Base-by-base conservation (phyloP, 805 yeast species). In the Metschnikowia drakensbergensis region DNA sequence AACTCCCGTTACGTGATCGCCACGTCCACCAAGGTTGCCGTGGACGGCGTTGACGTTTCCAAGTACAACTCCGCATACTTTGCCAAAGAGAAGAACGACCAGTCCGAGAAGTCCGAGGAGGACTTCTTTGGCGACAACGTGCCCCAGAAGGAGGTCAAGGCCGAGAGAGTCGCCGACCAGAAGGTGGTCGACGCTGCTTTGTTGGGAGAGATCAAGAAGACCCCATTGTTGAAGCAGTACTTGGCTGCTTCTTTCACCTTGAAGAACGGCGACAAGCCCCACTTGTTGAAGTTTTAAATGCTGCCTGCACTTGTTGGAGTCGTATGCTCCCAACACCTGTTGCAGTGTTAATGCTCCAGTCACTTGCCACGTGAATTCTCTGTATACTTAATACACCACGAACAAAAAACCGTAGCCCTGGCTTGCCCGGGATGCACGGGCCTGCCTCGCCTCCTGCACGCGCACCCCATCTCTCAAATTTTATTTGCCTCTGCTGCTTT, bases 1-100 rank as follows among this genome's bases (percentile, higher is more conserved):
- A 94, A 92, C 76, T 85, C 97, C 66, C 88, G 96, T 77, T 94
- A 92, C 80, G 99, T 94, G 65, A 92, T 92, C 79, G 98, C 97
- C 68, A 92, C 99, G 71, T 89, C 97, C 63, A 94, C 99, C 77
- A 77, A 81, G 74, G 87, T 94, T 67, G 76, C 82, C 61, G 85
- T 92, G 62, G 80, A 82, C 51, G 75, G 84, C 60, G 88, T 90
- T 62, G 87, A 88, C 68, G 90, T 88, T 63, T 79, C 89, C 69
- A 94, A 92, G 79, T 92, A 87, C 84, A 82, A 85, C 76, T 95
- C 82, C 68, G 86, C 85, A 65, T 94, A 92, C 90, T 92, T 94
- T 69, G 96, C 97, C 71, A 88, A 92, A 78, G 97, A 92, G 79
- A 86, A 89, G 79, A 68, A 85, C 67, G 72, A 88, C 66, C 86